These are phyloP conservation scores for Salix koriyanagi DNA, from an alignment of 345 rosid species.

Conservation along the genomic window DNA sequence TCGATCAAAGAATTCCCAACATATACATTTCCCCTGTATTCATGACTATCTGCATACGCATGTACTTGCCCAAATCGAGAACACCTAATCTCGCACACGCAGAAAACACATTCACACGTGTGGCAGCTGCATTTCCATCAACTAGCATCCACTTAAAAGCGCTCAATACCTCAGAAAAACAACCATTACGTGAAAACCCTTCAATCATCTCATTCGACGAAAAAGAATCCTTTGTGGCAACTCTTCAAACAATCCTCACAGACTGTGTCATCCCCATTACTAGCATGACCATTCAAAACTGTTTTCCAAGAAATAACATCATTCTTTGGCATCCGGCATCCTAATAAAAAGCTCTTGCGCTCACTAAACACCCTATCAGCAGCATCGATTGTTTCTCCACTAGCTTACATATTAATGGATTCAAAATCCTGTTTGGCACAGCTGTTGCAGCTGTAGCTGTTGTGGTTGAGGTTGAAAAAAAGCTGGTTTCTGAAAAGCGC, in stretches of 20 bases:
- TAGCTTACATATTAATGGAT: constrained; percentile 41
- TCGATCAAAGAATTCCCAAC: constrained; percentile 74
- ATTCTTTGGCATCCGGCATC: constrained; percentile 52
- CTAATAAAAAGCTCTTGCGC: constrained; percentile 64
- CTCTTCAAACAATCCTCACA: constrained; percentile 56
- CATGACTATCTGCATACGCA: constrained; percentile 43
- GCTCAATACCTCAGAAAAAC: constrained; percentile 42
- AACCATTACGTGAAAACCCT: constrained; percentile 49
- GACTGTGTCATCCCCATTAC: constrained; percentile 44
- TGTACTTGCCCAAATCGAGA: constrained; percentile 66
- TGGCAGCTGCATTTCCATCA: constrained; percentile 47
- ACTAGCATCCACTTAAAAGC: constrained; percentile 57
- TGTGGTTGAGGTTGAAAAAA: too few species aligned
- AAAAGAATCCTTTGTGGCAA: constrained; percentile 62
- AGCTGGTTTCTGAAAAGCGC: too few species aligned
- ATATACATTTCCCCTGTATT: constrained; percentile 51
- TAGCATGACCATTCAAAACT: constrained; percentile 59
- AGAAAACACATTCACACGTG: constrained; percentile 63
- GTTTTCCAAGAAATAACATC: constrained; percentile 92
- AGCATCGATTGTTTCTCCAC: constrained; percentile 30
- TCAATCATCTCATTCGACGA: constrained; percentile 79
- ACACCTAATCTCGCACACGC: constrained; percentile 83
- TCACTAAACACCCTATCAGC: constrained; percentile 66
- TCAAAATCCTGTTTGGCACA: too few species aligned
- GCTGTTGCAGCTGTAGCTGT: too few species aligned